Conservation (phyloP, 2,329 filamentous ascomycete species). For the Xylogone sp. region DNA sequence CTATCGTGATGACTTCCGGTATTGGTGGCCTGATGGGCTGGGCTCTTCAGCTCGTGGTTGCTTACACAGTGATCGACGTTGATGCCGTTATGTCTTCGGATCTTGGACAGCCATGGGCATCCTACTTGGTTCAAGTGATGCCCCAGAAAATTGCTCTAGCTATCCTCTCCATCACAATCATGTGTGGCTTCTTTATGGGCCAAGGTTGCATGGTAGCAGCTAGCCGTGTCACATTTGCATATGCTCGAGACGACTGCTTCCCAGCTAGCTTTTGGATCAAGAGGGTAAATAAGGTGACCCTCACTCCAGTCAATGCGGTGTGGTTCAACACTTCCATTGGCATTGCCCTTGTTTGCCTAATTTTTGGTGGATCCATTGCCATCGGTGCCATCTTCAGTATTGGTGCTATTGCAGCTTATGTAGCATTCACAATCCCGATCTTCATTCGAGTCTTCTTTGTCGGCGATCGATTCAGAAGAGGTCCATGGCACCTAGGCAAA, state of each 20-base stretch:
- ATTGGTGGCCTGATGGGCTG: slow-evolving; percentile 66
- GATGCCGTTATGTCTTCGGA: slow-evolving; percentile 51
- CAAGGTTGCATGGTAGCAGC: slow-evolving; percentile 64
- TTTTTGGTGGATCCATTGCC: slow-evolving; percentile 56
- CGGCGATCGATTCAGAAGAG: slow-evolving; percentile 56
- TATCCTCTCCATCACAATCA: slow-evolving; percentile 57
- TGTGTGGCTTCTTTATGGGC: slow-evolving; percentile 66
- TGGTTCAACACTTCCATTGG: slow-evolving; percentile 60
- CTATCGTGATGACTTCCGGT: slow-evolving; percentile 66
- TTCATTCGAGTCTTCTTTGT: slow-evolving; percentile 56
- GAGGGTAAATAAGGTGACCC: slow-evolving; percentile 52
- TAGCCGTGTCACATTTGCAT: slow-evolving; percentile 66
- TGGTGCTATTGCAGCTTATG: slow-evolving; percentile 61
- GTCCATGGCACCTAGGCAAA: slow-evolving; percentile 63
- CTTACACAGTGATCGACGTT: slow-evolving; percentile 64
- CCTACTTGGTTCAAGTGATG: slow-evolving; percentile 63
- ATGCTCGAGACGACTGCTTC: slow-evolving; percentile 65
- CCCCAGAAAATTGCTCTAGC: slow-evolving; percentile 54
- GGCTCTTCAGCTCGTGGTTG: slow-evolving; percentile 69
- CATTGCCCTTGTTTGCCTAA: slow-evolving; percentile 54
- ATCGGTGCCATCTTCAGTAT: slow-evolving; percentile 66
- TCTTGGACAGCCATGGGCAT: slow-evolving; percentile 65
- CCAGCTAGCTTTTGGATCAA: slow-evolving; percentile 56
- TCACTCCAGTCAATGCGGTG: slow-evolving; percentile 64
- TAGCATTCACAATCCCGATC: slow-evolving; percentile 52